Conservation (phyloP, 305 asterid genomes). For the Lippia alba region DNA sequence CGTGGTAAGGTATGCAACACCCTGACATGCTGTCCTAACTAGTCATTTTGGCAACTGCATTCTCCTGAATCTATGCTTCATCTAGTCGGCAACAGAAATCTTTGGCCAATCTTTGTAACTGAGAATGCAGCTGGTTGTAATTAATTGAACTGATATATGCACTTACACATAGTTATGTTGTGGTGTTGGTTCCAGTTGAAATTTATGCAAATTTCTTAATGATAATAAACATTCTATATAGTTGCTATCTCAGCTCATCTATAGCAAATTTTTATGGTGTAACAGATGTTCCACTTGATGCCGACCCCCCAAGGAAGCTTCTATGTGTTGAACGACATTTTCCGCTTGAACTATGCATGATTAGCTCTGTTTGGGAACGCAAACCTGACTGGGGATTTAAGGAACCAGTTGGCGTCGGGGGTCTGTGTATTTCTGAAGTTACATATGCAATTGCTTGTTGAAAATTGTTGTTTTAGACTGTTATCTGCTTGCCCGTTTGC, state of each 20-base stretch:
- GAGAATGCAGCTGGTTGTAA: neutral
- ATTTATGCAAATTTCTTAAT: too few relatives aligned
- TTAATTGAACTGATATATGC: neutral
- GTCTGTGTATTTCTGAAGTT: conserved; percentile 5
- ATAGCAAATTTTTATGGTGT: neutral
- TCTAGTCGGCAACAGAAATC: neutral
- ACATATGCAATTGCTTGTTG: neutral
- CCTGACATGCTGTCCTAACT: neutral
- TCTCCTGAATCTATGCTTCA: neutral
- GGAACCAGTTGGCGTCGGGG: conserved; percentile 4
- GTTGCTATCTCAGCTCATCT: neutral
- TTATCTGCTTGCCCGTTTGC: conserved; percentile 11
- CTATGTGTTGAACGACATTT: conserved; percentile 38
- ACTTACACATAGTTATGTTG: neutral
- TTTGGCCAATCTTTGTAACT: neutral
- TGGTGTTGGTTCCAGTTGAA: neutral
- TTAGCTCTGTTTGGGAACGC: neutral
- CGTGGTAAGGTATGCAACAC: neutral
- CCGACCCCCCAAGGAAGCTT: conserved; percentile 42
- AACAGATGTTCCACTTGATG: conserved; percentile 41
- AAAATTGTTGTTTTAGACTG: conserved; percentile 11
- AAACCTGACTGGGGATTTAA: conserved; percentile 5
- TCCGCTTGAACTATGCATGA: conserved; percentile 39
- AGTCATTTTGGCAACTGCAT: neutral
- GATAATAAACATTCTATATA: too few relatives aligned